Conservation (phyloP, 805 yeast species). For the Candida peoriensis region DNA sequence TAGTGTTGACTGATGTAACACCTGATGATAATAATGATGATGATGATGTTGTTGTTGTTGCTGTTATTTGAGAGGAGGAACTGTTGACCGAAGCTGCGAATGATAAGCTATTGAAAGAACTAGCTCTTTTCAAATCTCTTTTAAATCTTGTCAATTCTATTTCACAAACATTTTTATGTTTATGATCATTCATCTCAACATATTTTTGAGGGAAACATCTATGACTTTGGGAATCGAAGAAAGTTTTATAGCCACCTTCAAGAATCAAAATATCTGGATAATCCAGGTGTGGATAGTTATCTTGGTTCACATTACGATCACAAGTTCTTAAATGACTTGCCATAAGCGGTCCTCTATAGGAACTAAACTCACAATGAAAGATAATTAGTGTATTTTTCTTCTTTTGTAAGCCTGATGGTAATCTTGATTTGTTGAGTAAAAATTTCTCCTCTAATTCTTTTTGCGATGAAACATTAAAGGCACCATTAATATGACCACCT, state of each 20-base stretch:
- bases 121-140: conserved; percentile 35
- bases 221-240: conserved; percentile 52
- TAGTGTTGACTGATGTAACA: conserved; percentile 5
- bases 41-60: conserved; percentile 2
- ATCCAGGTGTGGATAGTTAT: conserved; percentile 71
- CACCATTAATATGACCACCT: conserved; percentile 89
- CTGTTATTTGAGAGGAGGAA: conserved; percentile 6
- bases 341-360: conserved; percentile 91
- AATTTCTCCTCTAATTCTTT: conserved; percentile 60
- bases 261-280: conserved; percentile 88
- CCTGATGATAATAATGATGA: too few relatives aligned
- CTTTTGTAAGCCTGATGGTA: conserved; percentile 10
- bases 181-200: conserved; percentile 76
- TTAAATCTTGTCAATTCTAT: conserved; percentile 50
- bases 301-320: conserved; percentile 71
- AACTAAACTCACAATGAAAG: conserved; percentile 93
- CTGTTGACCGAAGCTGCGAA: conserved; percentile 16
- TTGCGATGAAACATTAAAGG: conserved; percentile 71
- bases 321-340: conserved; percentile 80
- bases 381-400: conserved; percentile 48
- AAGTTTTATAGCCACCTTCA: conserved; percentile 86
- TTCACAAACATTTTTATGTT: conserved; percentile 47
- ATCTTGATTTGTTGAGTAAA: neutral
- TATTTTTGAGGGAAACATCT: conserved; percentile 76
- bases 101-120: conserved; percentile 28